Percentiles rank a stretch among this genome's conserved stretches.
Evolutionary conservation across 1,139 yeast species (phyloP).

Genomic region (Nakaseomyces kungkrabaensis): DNA sequence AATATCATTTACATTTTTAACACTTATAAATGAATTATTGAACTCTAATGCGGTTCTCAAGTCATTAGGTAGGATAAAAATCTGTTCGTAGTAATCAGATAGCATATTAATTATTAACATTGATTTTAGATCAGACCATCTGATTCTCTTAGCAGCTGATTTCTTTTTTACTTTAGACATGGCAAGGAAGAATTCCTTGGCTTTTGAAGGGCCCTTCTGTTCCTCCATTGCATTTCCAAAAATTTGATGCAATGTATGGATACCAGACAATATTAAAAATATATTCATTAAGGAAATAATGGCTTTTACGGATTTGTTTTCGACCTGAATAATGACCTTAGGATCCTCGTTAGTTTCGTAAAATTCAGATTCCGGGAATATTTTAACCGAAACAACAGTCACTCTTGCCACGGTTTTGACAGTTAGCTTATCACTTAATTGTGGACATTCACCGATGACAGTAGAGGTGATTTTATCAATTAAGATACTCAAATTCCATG

Average conservation of each 20-base stretch:
- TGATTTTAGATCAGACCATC: conserved; percentile 15
- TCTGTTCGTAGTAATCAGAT: conserved; percentile 22
- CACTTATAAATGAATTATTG: conserved; percentile 20
- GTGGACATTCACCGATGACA: conserved; percentile 29
- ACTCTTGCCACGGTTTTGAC: conserved; percentile 28
- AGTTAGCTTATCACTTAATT: conserved; percentile 20
- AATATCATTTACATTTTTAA: conserved; percentile 14
- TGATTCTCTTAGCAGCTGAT: conserved; percentile 10
- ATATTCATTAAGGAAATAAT: conserved; percentile 41
- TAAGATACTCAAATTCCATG: conserved; percentile 21
- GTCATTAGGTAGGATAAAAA: conserved; percentile 37
- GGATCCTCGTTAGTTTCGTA: conserved; percentile 19
- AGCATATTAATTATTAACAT: conserved; percentile 20
- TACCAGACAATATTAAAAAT: conserved; percentile 45
- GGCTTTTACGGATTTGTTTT: conserved; percentile 30
- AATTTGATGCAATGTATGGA: conserved; percentile 45
- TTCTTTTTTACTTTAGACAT: conserved; percentile 17
- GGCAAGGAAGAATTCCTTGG: conserved; percentile 20
- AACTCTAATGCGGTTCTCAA: conserved; percentile 42
- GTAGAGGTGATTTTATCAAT: conserved; percentile 22
- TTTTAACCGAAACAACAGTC: conserved; percentile 18
- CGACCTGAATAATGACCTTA: conserved; percentile 28
- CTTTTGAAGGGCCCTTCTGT: conserved; percentile 23
- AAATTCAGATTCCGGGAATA: conserved; percentile 24
- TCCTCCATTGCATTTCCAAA: conserved; percentile 21